Evolutionary conservation across 2,329 filamentous ascomycete genomes (phyloP), one percentile per base, ranked within the genome.

Genomic region (Paecilomyces sp.): DNA sequence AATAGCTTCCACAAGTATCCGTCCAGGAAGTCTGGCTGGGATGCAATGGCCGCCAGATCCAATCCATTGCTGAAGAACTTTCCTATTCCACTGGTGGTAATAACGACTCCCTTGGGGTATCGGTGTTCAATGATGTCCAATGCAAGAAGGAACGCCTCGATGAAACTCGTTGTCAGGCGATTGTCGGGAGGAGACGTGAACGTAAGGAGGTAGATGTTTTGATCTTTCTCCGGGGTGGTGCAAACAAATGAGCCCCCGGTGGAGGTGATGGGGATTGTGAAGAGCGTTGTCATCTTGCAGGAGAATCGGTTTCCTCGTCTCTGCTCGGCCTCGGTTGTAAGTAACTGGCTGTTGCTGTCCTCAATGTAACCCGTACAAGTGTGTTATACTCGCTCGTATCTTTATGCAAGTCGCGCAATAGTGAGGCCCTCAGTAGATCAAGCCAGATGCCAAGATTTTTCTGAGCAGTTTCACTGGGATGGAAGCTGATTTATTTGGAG

Each of bases 21-120:
- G 1, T 83, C 75, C 67, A 85, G 85, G 78, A 89, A 93, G 2
- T 80, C 80, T 1, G 84, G 80, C 0, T 83, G 84, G 31, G 75
- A 73, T 34, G 80, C 68, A n/a, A 86, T 88, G 70, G 89, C 83
- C 47, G 85, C 80, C 13, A 92, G 82, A 72, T 94, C 89, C n/a
- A 94, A 81, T 0, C 90, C 90, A 75, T 93, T 93, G 72, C 83
- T 88, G 78, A 89, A 94, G 80, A 93, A 93, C 70, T 94, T 94
- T 57, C 79, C 72, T 60, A 92, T 88, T 55, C 81, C 84, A 51
- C 86, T 89, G 0, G 90, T 93, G 4, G 90, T 93, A 60, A 92
- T 79, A 13, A 94, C 80, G 5, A 92, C 89, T 57, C 90, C 90
- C n/a, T 83, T 82, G 0, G 83, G 80, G 67, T 88, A 81, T 58